A percentile compares a stretch with the other conserved stretches of the same genome.
phyloP scores from a whole-genome alignment of 176 grass and related monocot species.

The Oryza glumipatula region DNA sequence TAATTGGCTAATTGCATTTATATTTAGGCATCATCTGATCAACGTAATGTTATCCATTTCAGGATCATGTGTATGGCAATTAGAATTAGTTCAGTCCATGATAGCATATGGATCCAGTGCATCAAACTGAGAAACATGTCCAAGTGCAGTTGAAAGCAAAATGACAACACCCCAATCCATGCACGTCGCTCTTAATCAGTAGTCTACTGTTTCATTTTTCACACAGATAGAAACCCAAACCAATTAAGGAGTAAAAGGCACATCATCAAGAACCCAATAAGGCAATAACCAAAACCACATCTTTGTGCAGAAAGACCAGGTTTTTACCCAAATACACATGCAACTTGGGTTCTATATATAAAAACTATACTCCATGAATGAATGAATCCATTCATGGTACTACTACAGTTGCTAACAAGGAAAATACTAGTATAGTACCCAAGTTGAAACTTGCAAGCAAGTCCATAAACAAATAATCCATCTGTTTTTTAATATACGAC shows the following conservation, averaged over 20 bases:
- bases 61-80: not conserved
- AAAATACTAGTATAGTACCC: not conserved
- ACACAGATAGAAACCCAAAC: constrained; percentile 5
- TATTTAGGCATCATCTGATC: not conserved
- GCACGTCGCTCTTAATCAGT: not conserved
- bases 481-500: too few species aligned
- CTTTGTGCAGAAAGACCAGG: not conserved
- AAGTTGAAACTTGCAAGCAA: not conserved
- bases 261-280: not conserved
- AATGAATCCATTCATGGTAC: too few species aligned
- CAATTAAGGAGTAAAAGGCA: not conserved
- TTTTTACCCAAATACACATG: not conserved
- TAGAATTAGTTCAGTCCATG: not conserved
- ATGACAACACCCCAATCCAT: not conserved
- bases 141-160: constrained; percentile 10
- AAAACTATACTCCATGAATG: too few species aligned
- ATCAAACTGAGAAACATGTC: constrained; percentile 20
- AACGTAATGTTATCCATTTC: not conserved
- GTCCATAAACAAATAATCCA: not conserved
- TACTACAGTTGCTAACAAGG: not conserved
- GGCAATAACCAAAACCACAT: not conserved
- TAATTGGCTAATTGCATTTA: not conserved
- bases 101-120: constrained; percentile 26
- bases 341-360: not conserved
- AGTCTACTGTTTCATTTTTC: not conserved